Percentiles rank a stretch among this genome's conserved stretches.
phyloP scores from a whole-genome alignment of 208 protist species.

The Strigomonas culicis region DNA sequence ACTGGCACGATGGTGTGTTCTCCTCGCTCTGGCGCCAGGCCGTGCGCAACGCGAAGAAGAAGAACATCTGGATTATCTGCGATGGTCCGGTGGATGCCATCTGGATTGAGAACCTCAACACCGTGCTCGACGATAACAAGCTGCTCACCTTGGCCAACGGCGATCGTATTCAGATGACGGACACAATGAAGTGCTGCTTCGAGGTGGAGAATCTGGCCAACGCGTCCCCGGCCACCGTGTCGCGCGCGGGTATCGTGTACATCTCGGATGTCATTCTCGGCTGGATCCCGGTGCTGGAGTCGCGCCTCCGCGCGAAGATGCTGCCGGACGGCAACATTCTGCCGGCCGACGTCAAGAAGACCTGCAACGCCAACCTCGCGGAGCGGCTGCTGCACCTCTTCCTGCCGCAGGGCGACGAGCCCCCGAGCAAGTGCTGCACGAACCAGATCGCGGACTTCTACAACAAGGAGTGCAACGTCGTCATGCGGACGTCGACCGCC shows the following conservation, averaged over 20 bases:
- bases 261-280: constrained; percentile 95
- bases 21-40: constrained; percentile 90
- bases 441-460: constrained; percentile 82
- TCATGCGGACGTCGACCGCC: constrained; percentile 83
- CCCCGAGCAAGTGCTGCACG: constrained; percentile 33
- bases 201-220: constrained; percentile 98
- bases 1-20: constrained; percentile 96
- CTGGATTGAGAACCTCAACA: constrained; percentile 99
- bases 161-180: constrained; percentile 96
- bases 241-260: constrained; percentile 98
- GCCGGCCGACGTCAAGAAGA: constrained; percentile 68
- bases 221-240: constrained; percentile 99
- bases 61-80: constrained; percentile 95
- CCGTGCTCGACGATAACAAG: constrained; percentile 99
- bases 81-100: constrained; percentile 98
- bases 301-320: constrained; percentile 62
- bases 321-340: constrained; percentile 75
- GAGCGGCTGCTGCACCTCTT: constrained; percentile 82
- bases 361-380: constrained; percentile 68
- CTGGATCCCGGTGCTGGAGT: constrained; percentile 90
- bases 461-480: constrained; percentile 82
- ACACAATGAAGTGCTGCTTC: constrained; percentile 96
- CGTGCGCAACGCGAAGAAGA: constrained; percentile 87
- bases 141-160: constrained; percentile 98
- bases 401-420: constrained; percentile 53